Conservation (phyloP, 106 monocot genomes). For the Dendrobium chrysotoxum region DNA sequence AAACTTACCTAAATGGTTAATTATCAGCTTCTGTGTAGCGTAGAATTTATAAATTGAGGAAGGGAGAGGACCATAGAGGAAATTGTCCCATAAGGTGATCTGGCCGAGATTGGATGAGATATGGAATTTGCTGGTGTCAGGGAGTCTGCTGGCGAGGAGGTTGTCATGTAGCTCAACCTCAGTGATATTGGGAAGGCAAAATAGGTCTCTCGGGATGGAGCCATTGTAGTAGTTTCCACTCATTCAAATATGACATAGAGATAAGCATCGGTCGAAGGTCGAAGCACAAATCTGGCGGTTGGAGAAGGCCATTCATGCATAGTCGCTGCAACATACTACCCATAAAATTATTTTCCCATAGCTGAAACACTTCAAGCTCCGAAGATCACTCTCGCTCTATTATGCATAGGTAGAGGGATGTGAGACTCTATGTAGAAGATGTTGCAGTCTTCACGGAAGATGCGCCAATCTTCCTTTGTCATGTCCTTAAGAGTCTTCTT, state of each 20-base stretch:
- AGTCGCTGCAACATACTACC: constrained; percentile 39
- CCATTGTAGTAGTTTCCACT: constrained; percentile 79
- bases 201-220: constrained; percentile 41
- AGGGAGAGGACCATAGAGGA: too few species aligned
- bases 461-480: too few species aligned
- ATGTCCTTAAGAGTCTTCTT: too few species aligned
- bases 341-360: constrained; percentile 73
- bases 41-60: too few species aligned
- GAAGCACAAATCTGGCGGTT: constrained; percentile 42
- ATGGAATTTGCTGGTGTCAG: too few species aligned
- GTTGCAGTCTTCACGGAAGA: too few species aligned
- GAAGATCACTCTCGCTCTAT: constrained; percentile 16
- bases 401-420: too few species aligned
- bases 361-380: constrained; percentile 34
- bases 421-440: too few species aligned
- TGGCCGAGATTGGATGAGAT: too few species aligned
- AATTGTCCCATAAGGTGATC: too few species aligned
- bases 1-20: too few species aligned
- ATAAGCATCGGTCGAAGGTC: constrained; percentile 49
- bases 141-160: constrained; percentile 64
- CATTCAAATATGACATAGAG: constrained; percentile 55
- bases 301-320: constrained; percentile 37
- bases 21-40: too few species aligned
- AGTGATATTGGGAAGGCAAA: constrained; percentile 42
- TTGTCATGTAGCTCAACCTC: constrained; percentile 82